Percentiles rank a stretch among this genome's conserved stretches.
Conservation (phyloP, 192 early-diverging fungal species). For the Backusella parvicylindrica region DNA sequence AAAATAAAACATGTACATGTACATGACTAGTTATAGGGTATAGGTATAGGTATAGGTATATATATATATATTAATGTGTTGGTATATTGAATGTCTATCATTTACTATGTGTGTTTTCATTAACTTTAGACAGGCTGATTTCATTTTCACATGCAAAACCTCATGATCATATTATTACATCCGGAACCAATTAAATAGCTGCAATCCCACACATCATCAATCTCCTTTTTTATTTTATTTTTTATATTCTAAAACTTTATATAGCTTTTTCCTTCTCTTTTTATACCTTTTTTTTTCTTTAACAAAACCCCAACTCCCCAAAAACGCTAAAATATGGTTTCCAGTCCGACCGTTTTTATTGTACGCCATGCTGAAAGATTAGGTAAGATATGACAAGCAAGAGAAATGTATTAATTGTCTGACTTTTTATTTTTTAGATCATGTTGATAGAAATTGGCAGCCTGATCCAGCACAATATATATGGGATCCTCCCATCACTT, state of each 20-base stretch:
- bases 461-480: constrained; percentile 30
- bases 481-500: constrained; percentile 32
- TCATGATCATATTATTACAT: background rate
- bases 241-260: background rate
- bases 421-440: constrained; percentile 22
- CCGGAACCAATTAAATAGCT: background rate
- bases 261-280: background rate
- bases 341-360: constrained; percentile 28
- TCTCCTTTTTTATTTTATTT: background rate
- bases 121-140: background rate
- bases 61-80: no score
- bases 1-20: no score
- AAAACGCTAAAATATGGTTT: background rate
- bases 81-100: background rate
- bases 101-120: background rate
- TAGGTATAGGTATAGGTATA: no score
- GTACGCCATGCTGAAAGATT: constrained; percentile 35
- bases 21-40: no score
- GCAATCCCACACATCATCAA: background rate
- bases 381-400: constrained; percentile 17
- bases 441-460: constrained; percentile 28
- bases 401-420: background rate
- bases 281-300: background rate
- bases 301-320: background rate
- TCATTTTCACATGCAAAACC: constrained; percentile 9